Evolutionary conservation across 345 rosid species (phyloP).

Genomic region (Eucalyptus fibrosa): DNA sequence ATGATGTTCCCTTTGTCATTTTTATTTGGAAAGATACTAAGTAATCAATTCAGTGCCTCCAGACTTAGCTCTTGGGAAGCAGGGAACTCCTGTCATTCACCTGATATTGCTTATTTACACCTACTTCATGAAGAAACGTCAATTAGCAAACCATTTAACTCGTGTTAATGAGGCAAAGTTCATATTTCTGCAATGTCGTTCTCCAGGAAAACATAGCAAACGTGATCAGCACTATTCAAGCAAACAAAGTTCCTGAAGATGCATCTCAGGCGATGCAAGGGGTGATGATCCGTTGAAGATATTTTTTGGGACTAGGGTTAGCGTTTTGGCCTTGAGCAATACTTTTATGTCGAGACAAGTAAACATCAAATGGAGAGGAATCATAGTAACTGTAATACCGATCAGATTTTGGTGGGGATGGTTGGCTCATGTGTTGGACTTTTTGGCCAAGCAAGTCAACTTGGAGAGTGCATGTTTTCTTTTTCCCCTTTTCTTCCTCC

Average conservation of each 20-base stretch:
- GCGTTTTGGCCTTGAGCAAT: background rate
- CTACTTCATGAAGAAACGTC: background rate
- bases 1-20: background rate
- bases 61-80: background rate
- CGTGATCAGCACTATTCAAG: conserved; percentile 72
- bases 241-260: conserved; percentile 80
- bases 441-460: background rate
- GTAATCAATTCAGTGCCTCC: background rate
- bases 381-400: background rate
- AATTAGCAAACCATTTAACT: background rate
- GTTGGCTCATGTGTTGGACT: background rate
- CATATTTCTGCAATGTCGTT: background rate
- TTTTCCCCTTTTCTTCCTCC: background rate
- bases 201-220: conserved; percentile 56
- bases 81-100: background rate
- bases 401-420: background rate
- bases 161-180: background rate
- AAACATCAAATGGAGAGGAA: background rate
- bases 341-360: background rate
- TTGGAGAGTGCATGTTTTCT: background rate
- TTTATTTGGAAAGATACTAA: background rate
- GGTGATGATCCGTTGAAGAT: conserved; percentile 30
- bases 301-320: background rate
- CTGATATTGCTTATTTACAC: background rate
- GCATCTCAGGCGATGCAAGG: conserved; percentile 66